These are phyloP conservation scores for Dactylellina haptotyla DNA, from an alignment of 2,329 filamentous ascomycete genomes.

Conservation along the genomic window DNA sequence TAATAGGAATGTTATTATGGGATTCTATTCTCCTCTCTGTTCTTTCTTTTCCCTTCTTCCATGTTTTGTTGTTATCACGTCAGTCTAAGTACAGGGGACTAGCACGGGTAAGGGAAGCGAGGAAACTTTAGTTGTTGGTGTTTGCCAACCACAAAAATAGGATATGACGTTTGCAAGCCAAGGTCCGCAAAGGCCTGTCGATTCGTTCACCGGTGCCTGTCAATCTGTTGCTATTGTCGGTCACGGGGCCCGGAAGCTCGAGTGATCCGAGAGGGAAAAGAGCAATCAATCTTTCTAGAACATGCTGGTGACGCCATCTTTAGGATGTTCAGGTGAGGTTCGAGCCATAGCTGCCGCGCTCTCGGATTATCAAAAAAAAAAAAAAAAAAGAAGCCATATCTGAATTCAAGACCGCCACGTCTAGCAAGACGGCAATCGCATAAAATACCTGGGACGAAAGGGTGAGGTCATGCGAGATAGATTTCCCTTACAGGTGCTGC, in stretches of 20 bases:
- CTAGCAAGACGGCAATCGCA: no score
- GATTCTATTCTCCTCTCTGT: no score
- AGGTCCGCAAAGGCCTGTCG: no score
- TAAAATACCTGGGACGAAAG: background rate
- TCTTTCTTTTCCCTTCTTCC: no score
- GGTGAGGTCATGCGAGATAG: slow-evolving; percentile 41
- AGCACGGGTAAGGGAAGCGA: background rate
- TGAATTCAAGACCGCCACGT: no score
- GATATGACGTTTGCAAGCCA: slow-evolving; percentile 36
- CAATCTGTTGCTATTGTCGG: background rate
- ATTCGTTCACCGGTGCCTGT: background rate
- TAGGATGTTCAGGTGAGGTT: background rate
- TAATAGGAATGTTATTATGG: background rate
- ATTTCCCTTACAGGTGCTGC: no score
- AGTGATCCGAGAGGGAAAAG: background rate
- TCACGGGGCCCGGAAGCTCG: background rate
- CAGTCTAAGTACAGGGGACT: no score
- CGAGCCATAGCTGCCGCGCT: no score
- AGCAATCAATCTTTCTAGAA: background rate
- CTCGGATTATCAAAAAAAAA: no score
- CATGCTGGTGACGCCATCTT: slow-evolving; percentile 6
- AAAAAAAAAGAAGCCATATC: no score
- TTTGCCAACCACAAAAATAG: slow-evolving; percentile 5
- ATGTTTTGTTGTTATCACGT: no score
- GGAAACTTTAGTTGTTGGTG: no score